Percentiles rank a stretch among this genome's conserved stretches.
These are phyloP conservation scores for Aspergillus sojae DNA, from an alignment of 2,329 filamentous ascomycete genomes.

Conservation along the genomic window DNA sequence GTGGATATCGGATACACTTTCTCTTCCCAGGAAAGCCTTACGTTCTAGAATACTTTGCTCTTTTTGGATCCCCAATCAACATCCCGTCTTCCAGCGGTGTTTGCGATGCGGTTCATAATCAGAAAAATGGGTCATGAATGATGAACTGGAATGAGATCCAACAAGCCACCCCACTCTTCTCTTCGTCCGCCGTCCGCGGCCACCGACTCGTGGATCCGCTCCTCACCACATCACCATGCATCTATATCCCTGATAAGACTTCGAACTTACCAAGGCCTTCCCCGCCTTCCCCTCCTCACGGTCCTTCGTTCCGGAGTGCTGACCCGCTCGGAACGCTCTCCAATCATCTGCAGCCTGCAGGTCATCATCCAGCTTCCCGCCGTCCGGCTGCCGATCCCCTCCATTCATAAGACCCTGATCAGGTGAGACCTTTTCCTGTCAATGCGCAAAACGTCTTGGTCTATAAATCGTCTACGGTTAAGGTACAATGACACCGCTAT, in stretches of 20 bases:
- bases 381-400: neutral
- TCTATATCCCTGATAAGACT: neutral
- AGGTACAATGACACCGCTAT: neutral
- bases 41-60: neutral
- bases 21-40: conserved; percentile 28
- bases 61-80: neutral
- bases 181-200: neutral
- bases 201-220: neutral
- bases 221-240: neutral
- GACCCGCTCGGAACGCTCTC: neutral
- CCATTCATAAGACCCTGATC: neutral
- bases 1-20: conserved; percentile 34
- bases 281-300: neutral
- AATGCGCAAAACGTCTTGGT: neutral
- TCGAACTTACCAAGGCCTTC: neutral
- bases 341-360: neutral
- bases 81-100: neutral
- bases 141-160: neutral
- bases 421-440: no score
- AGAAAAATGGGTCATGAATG: neutral
- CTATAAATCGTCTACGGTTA: neutral
- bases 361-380: neutral
- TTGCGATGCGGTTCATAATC: neutral
- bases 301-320: neutral
- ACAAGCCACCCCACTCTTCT: neutral